Base-by-base conservation (phyloP, 2,329 filamentous ascomycete genomes). In the Monosporascus sp. region DNA sequence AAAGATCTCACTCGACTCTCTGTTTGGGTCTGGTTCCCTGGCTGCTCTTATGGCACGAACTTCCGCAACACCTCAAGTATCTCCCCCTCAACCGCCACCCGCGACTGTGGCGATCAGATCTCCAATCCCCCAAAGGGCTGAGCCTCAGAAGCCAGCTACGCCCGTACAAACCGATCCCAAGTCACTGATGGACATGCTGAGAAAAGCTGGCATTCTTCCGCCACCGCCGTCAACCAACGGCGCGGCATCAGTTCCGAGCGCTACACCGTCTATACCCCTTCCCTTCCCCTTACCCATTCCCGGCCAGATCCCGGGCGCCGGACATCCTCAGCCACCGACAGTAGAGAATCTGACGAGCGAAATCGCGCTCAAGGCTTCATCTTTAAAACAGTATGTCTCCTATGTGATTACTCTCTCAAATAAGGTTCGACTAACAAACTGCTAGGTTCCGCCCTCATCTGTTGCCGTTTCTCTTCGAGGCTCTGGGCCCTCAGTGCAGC, bases 401-500 rank as follows among this genome's bases (percentile, higher is more conserved):
- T 22, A 41, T 18, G 47, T 24, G 20, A 24, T 20, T 41, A 47
- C 34, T 45, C 8, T 37, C 57, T 20, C 50, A 48, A 51, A 46
- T 51, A 44, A 50, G 39, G 50, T 53, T 44, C 20, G 36, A 52
- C 62, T 65, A 51, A 62, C 57, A 37, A 49, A 31, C 15, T 54
- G 52, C 25, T 63, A 90, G 87, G 62, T 86, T 85, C 58, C 88
- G 89, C 17, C 86, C 88, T 15, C 81, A 90, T 59, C 75, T 96
- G 15, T 77, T 96, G 7, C 77, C 83, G 18, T 78, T 78, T 18
- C 80, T 97, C 8, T 93, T 96, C 66, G 89, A 93, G 55, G 83
- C 86, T 20, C 82, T 90, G 39, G 89, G 93, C 0, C 89, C 91
- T 54, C 89, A 92, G 52, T 99, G 94, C 69, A 89, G 87, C 14